These are phyloP conservation scores for Candida railenensis DNA, from an alignment of 805 yeast species.

Conservation along the genomic window DNA sequence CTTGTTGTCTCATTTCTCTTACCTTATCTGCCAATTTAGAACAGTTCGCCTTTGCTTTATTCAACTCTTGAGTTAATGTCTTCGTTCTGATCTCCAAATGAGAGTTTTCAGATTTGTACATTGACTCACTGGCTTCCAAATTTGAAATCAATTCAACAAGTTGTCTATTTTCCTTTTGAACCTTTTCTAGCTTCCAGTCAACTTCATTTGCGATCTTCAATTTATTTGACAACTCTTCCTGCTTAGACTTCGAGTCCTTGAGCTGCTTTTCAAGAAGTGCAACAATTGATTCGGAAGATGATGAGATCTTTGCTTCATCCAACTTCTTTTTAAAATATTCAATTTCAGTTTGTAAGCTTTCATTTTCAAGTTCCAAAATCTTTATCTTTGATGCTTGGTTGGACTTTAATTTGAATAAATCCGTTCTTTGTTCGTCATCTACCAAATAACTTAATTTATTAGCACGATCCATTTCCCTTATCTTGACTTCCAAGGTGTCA, in stretches of 20 bases:
- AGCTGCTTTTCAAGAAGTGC: constrained; percentile 32
- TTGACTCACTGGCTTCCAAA: constrained; percentile 29
- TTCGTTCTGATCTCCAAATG: constrained; percentile 27
- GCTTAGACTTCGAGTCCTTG: constrained; percentile 26
- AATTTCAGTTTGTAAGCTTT: constrained; percentile 32
- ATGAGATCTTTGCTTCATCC: constrained; percentile 12
- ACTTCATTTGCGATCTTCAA: constrained; percentile 19
- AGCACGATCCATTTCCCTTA: constrained; percentile 28
- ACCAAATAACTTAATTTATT: constrained; percentile 18
- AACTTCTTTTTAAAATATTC: constrained; percentile 29
- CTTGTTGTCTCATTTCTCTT: constrained; percentile 16
- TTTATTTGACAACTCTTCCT: constrained; percentile 23
- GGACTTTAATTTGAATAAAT: constrained; percentile 32
- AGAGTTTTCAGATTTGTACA: constrained; percentile 26
- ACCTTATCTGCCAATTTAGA: constrained; percentile 28
- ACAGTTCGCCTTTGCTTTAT: constrained; percentile 26
- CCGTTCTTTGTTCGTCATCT: constrained; percentile 35
- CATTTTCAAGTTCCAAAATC: constrained; percentile 36
- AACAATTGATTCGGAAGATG: constrained; percentile 15
- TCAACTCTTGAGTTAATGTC: constrained; percentile 29
- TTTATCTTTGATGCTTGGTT: constrained; percentile 39
- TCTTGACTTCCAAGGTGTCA: constrained; percentile 28
- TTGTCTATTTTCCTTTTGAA: constrained; percentile 23
- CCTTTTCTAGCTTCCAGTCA: constrained; percentile 16
- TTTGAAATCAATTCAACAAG: constrained; percentile 23